These are phyloP conservation scores for Acanthamoeba rhysodes DNA, from an alignment of 208 protist genomes.

Conservation along the genomic window DNA sequence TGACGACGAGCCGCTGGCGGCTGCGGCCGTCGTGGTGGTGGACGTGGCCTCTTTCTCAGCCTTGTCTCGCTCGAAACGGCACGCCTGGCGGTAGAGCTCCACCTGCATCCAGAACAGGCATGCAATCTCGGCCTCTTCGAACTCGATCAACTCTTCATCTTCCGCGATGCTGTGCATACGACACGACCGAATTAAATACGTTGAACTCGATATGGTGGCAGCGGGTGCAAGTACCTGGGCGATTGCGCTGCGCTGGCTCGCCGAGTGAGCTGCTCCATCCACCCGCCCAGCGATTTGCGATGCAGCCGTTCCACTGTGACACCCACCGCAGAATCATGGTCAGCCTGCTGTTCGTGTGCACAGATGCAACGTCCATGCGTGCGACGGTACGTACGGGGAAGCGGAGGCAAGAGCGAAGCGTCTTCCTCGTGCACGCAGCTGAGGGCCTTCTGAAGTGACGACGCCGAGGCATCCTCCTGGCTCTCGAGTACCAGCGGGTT, in stretches of 20 bases:
- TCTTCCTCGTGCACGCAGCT: slow-evolving; percentile 14
- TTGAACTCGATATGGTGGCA: too few relatives aligned
- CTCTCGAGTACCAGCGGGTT: neutral
- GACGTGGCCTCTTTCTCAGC: too few relatives aligned
- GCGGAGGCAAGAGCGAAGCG: neutral
- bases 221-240: neutral
- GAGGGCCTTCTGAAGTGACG: slow-evolving; percentile 22
- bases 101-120: slow-evolving; percentile 44
- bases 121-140: neutral
- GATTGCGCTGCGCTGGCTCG: neutral
- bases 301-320: neutral
- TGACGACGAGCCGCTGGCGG: too few relatives aligned
- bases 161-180: neutral
- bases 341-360: too few relatives aligned
- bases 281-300: neutral
- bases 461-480: neutral
- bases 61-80: neutral
- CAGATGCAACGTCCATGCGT: too few relatives aligned
- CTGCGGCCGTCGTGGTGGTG: too few relatives aligned
- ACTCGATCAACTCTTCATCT: neutral
- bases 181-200: neutral
- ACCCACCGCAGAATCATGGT: neutral
- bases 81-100: neutral
- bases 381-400: neutral
- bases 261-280: neutral